Percentiles rank a stretch among this genome's conserved stretches.
Evolutionary conservation across 2,329 filamentous ascomycete species (phyloP).

Genomic region (Botrytis aclada): DNA sequence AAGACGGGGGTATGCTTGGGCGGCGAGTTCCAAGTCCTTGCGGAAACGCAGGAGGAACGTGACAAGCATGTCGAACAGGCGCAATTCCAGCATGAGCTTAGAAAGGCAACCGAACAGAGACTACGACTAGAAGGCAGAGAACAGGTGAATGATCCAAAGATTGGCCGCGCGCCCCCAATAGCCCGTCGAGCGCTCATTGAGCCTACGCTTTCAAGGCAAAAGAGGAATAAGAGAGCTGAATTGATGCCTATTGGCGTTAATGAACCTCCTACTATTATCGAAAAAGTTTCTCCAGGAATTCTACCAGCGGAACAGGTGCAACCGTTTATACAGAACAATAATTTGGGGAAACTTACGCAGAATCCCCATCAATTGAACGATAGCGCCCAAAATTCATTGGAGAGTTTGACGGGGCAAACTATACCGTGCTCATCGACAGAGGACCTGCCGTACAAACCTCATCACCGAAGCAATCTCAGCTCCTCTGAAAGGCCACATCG

Average conservation of each 20-base stretch:
- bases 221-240: not conserved
- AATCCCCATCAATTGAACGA: not conserved
- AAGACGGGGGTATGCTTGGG: not conserved
- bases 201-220: not conserved
- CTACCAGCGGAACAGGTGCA: not conserved
- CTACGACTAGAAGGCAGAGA: not conserved
- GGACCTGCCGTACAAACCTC: not conserved
- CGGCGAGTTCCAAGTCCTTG: not conserved
- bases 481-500: not conserved
- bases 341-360: not conserved
- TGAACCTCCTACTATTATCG: not conserved
- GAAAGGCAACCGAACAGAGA: conserved; percentile 3
- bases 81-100: not conserved
- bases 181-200: not conserved
- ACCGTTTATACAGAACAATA: not conserved
- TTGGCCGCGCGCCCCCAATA: conserved; percentile 15
- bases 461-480: not conserved
- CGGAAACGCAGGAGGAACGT: not conserved
- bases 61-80: not conserved
- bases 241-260: not conserved
- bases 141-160: conserved; percentile 1
- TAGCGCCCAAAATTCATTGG: not conserved
- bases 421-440: not conserved
- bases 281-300: not conserved
- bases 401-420: not conserved